Base-by-base conservation (phyloP, 176 grass and related monocot species). In the Melocanna baccifera region DNA sequence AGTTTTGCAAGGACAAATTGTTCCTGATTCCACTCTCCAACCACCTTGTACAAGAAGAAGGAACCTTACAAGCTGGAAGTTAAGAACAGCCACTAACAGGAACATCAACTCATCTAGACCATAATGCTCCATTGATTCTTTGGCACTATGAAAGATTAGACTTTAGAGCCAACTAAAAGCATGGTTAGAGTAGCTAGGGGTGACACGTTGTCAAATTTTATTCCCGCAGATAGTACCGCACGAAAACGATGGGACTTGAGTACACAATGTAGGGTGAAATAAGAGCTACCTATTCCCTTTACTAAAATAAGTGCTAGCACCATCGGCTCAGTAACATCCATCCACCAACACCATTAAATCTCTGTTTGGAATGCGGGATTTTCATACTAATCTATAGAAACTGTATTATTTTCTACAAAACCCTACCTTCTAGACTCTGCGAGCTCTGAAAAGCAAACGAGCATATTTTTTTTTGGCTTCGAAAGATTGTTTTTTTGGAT, bases 1-100 rank as follows among this genome's bases (percentile, higher is more conserved):
- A 2, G n/a, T 53, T 81, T 67, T 58, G 36, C 34, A n/a, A 43
- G 37, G 79, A 70, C 79, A 57, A 81, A 43, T 42, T 71, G 36
- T 64, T 63, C 58, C 20, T 37, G 32, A 12, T 29, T 71, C 51
- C 51, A 43, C 26, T 82, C 16, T 12, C 47, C 79, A 82, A 71
- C 79, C n/a, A 81, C 65, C 36, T 22, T 71, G 51, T 14, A 55
- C 66, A 57, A 58, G 14, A 34, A 58, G 1, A 46, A 10, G 4
- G 58, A 78, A 63, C 40, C 10, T 32, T 64, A 47, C 16, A 43
- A 43, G 22, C 41, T 81, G 13, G 79, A 71, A 56, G 18, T 26
- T 59, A 78, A 10, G 46, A 50, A 50, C 46, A 73, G 13, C 15
- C n/a, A n/a, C n/a, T 18, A 32, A 28, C 7, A 30, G 26, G 4